Evolutionary conservation across 345 rosid species (phyloP).

Genomic region (Acer campestre): DNA sequence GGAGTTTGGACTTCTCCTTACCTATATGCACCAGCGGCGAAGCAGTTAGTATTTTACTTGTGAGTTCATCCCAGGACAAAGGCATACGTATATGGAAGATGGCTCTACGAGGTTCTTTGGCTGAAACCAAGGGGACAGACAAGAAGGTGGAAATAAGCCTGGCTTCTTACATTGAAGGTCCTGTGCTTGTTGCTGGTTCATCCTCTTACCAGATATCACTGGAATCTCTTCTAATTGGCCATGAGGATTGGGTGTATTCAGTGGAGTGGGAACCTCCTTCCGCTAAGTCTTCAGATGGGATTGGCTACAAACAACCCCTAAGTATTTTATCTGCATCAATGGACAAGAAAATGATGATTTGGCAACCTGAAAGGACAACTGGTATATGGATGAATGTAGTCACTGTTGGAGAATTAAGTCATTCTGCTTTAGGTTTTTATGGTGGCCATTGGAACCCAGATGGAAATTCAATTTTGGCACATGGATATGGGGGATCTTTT

Average conservation of each 20-base stretch:
- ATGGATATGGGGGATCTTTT: conserved; percentile 94
- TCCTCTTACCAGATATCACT: conserved; percentile 83
- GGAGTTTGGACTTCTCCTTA: conserved; percentile 94
- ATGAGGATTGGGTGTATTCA: conserved; percentile 98
- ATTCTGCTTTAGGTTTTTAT: conserved; percentile 95
- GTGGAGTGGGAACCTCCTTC: conserved; percentile 94
- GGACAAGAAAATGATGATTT: conserved; percentile 99
- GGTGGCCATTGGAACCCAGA: conserved; percentile 95
- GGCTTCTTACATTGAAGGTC: conserved; percentile 92
- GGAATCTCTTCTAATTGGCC: conserved; percentile 93
- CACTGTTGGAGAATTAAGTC: conserved; percentile 92
- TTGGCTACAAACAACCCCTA: conserved; percentile 56
- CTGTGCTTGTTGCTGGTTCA: conserved; percentile 63
- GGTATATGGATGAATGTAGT: conserved; percentile 99
- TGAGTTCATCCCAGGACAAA: conserved; percentile 95
- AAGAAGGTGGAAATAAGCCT: conserved; percentile 60
- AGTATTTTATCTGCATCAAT: conserved; percentile 88
- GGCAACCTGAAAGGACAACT: conserved; percentile 85
- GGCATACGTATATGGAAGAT: conserved; percentile 92
- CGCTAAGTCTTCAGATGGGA: conserved; percentile 27
- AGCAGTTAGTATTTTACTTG: conserved; percentile 62
- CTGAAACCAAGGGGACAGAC: conserved; percentile 34
- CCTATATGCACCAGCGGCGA: conserved; percentile 45
- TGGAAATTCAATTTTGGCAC: conserved; percentile 71
- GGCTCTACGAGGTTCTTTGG: conserved; percentile 38